Base-by-base conservation (phyloP, 345 rosid genomes). In the Dovyalis caffra region DNA sequence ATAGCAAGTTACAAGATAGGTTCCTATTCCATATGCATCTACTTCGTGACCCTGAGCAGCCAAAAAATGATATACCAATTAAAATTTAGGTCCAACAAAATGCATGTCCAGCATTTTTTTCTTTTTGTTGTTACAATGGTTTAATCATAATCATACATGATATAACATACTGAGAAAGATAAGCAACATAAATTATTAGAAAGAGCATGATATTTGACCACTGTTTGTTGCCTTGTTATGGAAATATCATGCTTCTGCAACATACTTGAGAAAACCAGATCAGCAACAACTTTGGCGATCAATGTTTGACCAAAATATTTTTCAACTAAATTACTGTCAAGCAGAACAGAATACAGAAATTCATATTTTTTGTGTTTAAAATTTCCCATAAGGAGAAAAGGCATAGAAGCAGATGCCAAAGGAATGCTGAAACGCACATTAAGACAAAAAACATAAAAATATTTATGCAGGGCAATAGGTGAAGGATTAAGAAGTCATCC, bases 21-120 rank as follows among this genome's bases (percentile, higher is more conserved):
- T 95, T 78, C 97, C 99, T 62, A 91, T 92, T 21, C 99, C 99
- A 81, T 76, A 95, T 20, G 97, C 86, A 87, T 95, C 93, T 18
- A 93, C 91, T 77, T 95, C 97, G 85, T 90, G 98, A 78, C 99
- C 98, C 98, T 95, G 79, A 26, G 60, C 14, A 40, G 47, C 21
- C 64, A 57, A 61, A 15, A 65, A 74, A 70, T 29, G 6, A 33
- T 23, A 56, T 28, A 12, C 47, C 34, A 51, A 51, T 68, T 47
- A 66, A 76, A 29, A 73, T 49, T 29, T 34, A 64, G 40, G 49
- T 51, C 43, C 69, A 29, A 35, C 43, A 51, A 29, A 37, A 58
- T 63, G 38, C 43, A 71, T 37, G 32, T 32, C 40, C 62, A 7
- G 53, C 33, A 43, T 43, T 16, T 20, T 62, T 26, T 1, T 18